Conservation (phyloP, 768 basidiomycete species). For the Lactarius vividus region DNA sequence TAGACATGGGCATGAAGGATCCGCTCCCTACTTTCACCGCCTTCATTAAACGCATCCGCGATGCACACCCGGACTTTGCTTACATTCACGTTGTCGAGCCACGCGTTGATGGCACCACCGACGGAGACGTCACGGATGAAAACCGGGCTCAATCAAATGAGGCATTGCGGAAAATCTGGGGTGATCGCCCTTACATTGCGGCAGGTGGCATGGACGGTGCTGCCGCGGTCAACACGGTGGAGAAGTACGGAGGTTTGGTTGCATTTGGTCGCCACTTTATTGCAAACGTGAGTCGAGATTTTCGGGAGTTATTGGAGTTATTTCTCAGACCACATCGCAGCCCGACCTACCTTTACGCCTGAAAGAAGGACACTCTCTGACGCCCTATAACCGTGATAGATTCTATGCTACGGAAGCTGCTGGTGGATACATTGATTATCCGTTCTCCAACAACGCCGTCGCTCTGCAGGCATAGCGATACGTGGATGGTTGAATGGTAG, state of each 20-base stretch:
- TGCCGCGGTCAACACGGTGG: background rate
- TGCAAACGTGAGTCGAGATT: background rate
- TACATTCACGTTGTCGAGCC: background rate
- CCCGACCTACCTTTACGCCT: background rate
- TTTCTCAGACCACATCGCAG: background rate
- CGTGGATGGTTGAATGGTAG: no score
- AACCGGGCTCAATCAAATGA: background rate
- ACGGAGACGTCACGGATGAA: background rate
- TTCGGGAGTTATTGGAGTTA: background rate
- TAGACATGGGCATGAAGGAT: background rate
- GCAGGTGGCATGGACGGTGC: background rate
- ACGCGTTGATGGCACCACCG: background rate
- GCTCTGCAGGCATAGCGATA: no score
- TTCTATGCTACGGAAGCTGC: background rate
- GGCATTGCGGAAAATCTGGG: background rate
- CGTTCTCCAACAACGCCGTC: background rate
- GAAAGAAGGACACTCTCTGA: background rate
- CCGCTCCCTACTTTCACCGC: background rate
- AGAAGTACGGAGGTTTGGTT: background rate
- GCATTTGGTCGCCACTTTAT: background rate
- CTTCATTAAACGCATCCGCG: background rate
- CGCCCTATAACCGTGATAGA: background rate
- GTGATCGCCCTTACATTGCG: background rate
- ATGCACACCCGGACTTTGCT: background rate
- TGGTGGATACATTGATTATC: background rate